phyloP scores from a whole-genome alignment of 805 yeast genomes.

The Wickerhamomyces sydowiorum region DNA sequence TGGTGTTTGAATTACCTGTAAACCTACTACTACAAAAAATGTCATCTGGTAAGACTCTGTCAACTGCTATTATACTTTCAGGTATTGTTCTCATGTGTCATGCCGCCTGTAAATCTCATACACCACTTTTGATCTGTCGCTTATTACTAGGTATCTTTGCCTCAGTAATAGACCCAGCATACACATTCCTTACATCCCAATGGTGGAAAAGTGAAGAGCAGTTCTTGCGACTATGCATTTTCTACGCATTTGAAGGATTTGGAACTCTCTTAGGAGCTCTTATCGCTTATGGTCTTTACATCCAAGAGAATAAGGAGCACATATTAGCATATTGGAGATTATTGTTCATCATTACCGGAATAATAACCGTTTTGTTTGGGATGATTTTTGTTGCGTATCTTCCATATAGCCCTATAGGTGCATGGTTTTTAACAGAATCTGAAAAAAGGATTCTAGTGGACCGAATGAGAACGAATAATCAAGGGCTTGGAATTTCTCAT shows the following conservation, averaged over 20 bases:
- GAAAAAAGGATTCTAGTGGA: conserved; percentile 42
- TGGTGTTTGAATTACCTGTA: conserved; percentile 9
- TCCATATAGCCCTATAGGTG: conserved; percentile 41
- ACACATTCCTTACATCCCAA: conserved; percentile 49
- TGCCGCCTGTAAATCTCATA: conserved; percentile 39
- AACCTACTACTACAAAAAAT: conserved; percentile 37
- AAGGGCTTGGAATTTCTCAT: conserved; percentile 44
- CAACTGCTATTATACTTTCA: conserved; percentile 39
- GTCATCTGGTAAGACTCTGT: conserved; percentile 44
- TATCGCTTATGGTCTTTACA: neutral
- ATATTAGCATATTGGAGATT: conserved; percentile 46
- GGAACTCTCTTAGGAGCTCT: conserved; percentile 33
- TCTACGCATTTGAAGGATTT: conserved; percentile 38
- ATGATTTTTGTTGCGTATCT: conserved; percentile 30
- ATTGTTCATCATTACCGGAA: conserved; percentile 45
- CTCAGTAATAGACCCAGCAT: conserved; percentile 45
- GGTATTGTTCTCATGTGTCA: conserved; percentile 41
- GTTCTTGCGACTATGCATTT: conserved; percentile 39
- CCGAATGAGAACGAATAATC: conserved; percentile 41
- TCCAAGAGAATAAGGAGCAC: neutral
- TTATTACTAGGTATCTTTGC: conserved; percentile 45
- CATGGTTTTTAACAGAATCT: conserved; percentile 31
- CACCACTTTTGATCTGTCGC: conserved; percentile 43
- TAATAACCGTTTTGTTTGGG: conserved; percentile 43
- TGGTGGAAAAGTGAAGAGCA: conserved; percentile 50